Conservation (phyloP, 192 early-diverging fungal species). For the Powellomyces hirtus region DNA sequence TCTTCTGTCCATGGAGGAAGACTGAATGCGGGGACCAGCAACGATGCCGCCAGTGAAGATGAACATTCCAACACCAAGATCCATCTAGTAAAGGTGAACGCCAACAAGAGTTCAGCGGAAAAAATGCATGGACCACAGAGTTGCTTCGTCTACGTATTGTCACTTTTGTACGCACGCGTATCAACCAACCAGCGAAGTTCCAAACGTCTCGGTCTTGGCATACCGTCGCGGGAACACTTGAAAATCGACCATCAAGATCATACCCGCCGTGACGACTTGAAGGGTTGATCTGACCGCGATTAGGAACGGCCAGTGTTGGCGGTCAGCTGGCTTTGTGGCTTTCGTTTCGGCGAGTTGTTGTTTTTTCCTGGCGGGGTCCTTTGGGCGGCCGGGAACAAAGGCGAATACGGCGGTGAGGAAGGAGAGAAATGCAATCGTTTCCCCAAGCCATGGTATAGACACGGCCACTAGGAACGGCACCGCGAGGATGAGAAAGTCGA, state of each 20-base stretch:
- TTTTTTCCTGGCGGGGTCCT: background rate
- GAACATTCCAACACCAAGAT: slow-evolving; percentile 89
- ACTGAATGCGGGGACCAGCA: slow-evolving; percentile 47
- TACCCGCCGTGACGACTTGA: slow-evolving; percentile 50
- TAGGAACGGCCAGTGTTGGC: slow-evolving; percentile 6
- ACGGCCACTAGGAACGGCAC: slow-evolving; percentile 28
- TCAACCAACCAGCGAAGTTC: slow-evolving; percentile 78
- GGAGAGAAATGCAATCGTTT: background rate
- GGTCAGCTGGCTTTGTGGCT: background rate
- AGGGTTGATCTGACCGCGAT: slow-evolving; percentile 32
- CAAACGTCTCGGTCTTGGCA: slow-evolving; percentile 90
- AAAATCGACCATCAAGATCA: slow-evolving; percentile 96
- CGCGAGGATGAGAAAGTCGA: slow-evolving; percentile 27
- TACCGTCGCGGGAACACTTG: slow-evolving; percentile 81
- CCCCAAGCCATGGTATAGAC: background rate
- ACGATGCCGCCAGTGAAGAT: slow-evolving; percentile 90
- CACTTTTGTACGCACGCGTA: no score
- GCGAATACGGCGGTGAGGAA: background rate
- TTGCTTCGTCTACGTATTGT: background rate
- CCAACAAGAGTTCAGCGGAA: no score
- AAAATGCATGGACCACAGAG: no score
- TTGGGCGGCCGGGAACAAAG: background rate
- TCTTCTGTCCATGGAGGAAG: background rate
- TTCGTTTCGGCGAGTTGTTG: slow-evolving; percentile 2
- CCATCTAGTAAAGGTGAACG: no score